Base-by-base conservation (phyloP, 495 filamentous ascomycete genomes). In the Talaromyces wortmannii region DNA sequence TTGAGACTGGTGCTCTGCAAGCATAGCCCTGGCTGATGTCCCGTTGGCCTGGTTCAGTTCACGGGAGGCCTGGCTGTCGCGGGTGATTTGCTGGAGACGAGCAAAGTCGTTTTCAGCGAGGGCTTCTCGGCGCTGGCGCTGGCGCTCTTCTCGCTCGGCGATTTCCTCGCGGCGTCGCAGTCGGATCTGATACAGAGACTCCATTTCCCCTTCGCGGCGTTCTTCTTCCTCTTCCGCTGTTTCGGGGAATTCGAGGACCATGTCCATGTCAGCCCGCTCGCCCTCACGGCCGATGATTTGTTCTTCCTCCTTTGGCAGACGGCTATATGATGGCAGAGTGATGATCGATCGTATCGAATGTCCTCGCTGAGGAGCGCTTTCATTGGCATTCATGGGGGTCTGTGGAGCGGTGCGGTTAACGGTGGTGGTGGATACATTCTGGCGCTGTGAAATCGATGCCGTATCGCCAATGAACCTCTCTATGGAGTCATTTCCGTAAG, bases 201-300 rank as follows among this genome's bases (percentile, higher is more conserved):
- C 88, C 94, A 97, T 97, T 62, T 97, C 87, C 32, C 88, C 83
- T 54, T 97, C 92, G n/a, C 94, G 79, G 36, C 91, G 75, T 2
- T 66, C 68, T 62, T 98, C 94, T 61, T 94, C 83, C 48, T 92
- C 86, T 18, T 87, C 82, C 4, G 66, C 67, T 0, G 83, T 85
- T 59, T 92, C 88, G 1, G 88, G 87, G 54, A 81, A 87, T 67
- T 98, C 94, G 31, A 97, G 73, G 4, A 98, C 92, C 33, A 89
- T 80, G 61, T 98, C 94, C 59, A 98, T 92, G 4, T 94, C 94
- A 45, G 75, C 92, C 29, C 94, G 81, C 65, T 98, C 94, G 32
- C 94, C 94, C 68, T 95, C 94, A 0, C 94, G 82, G 12, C 83
- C 94, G 43, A 97, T 79, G n/a, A 96, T 82, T 58, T 85, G 87